Percentiles rank a stretch among this genome's conserved stretches.
phyloP scores from a whole-genome alignment of 768 basidiomycete species.

The Baorangia bicolor region DNA sequence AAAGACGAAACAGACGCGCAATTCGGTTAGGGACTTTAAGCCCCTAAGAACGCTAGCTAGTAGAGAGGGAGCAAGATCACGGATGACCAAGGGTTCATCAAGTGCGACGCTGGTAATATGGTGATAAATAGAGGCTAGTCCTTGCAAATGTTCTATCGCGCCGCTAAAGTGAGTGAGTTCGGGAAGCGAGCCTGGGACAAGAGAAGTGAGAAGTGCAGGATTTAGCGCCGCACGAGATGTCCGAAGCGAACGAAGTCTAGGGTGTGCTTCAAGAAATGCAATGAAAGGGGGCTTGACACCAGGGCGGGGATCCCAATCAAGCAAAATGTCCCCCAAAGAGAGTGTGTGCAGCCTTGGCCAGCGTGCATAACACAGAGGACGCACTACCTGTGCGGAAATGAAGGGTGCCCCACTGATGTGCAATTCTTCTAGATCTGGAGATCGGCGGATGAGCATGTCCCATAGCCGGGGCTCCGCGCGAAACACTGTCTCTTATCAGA shows the following conservation, averaged over 20 bases:
- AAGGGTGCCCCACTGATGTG: conserved; percentile 39
- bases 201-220: conserved; percentile 49
- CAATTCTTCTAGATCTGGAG: conserved; percentile 67
- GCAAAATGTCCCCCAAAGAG: conserved; percentile 61
- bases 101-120: conserved; percentile 57
- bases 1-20: conserved; percentile 66
- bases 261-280: conserved; percentile 67
- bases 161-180: conserved; percentile 61
- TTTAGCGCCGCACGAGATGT: conserved; percentile 55
- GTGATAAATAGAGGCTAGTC: conserved; percentile 47
- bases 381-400: conserved; percentile 44
- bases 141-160: conserved; percentile 64
- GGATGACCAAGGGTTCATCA: conserved; percentile 63
- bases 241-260: conserved; percentile 46
- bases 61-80: conserved; percentile 63
- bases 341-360: conserved; percentile 68
- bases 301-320: conserved; percentile 48
- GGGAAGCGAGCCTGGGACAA: conserved; percentile 47
- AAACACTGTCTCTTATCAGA: conserved; percentile 22
- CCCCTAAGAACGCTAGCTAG: conserved; percentile 60
- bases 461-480: conserved; percentile 42
- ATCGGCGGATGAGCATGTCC: conserved; percentile 67
- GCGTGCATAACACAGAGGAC: conserved; percentile 53
- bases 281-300: conserved; percentile 58
- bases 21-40: conserved; percentile 51